Evolutionary conservation across 2,329 filamentous ascomycete species (phyloP).

Genomic region (Pseudopyricularia javanii): DNA sequence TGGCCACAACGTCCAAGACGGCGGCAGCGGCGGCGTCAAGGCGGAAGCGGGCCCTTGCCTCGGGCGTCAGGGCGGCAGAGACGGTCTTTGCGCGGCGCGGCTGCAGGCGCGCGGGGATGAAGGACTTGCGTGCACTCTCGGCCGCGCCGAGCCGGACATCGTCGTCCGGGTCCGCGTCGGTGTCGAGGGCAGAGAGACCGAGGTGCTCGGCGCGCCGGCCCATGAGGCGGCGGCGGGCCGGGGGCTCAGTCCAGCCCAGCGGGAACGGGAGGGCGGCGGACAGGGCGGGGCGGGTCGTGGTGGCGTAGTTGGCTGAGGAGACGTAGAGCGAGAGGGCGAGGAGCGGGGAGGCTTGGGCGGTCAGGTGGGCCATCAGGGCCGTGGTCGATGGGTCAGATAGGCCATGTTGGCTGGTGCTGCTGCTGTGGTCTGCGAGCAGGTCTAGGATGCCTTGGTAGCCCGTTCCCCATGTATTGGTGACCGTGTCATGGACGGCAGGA

Average conservation of each 20-base stretch:
- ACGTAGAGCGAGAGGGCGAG: conserved; percentile 83
- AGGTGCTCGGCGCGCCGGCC: conserved; percentile 57
- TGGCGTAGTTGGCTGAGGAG: conserved; percentile 76
- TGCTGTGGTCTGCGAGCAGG: conserved; percentile 30
- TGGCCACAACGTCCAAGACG: conserved; percentile 48
- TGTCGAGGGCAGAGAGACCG: conserved; percentile 55
- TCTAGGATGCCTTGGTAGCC: conserved; percentile 50
- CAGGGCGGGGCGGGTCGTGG: conserved; percentile 67
- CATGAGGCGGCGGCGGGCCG: conserved; percentile 57
- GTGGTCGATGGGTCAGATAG: conserved; percentile 13
- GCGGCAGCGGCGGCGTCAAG: conserved; percentile 57
- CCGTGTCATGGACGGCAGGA: conserved; percentile 39
- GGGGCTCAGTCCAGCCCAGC: conserved; percentile 75
- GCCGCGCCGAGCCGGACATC: conserved; percentile 11
- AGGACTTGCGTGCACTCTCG: conserved; percentile 10
- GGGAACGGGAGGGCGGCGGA: conserved; percentile 73
- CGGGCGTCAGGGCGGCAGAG: conserved; percentile 50
- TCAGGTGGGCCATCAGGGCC: conserved; percentile 56
- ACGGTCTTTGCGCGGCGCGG: conserved; percentile 30
- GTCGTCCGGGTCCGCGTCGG: conserved; percentile 22
- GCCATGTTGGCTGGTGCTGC: neutral
- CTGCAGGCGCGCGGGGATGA: conserved; percentile 33
- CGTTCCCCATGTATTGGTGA: conserved; percentile 37
- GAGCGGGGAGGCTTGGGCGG: conserved; percentile 62
- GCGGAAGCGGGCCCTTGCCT: conserved; percentile 62